Evolutionary conservation across 306 rosid genomes (phyloP).

Genomic region (Crotalaria pallida): DNA sequence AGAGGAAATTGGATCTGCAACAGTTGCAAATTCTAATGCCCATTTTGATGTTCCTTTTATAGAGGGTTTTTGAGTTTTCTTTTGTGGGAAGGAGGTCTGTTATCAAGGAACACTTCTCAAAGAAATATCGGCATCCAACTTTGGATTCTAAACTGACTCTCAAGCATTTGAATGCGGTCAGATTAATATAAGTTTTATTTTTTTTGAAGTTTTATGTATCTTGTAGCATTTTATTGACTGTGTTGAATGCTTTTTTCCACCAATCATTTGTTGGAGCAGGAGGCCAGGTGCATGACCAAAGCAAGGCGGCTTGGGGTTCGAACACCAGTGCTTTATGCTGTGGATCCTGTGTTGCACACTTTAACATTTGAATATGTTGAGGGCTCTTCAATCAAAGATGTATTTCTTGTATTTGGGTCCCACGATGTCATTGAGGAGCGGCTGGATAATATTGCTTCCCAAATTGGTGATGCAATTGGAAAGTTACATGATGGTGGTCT

Average conservation of each 20-base stretch:
- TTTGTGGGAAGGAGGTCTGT: constrained; percentile 75
- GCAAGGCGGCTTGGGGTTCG: too few species aligned
- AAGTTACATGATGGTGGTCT: too few species aligned
- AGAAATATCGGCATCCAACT: constrained; percentile 84
- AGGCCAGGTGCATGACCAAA: too few species aligned
- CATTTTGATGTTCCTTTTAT: constrained; percentile 1
- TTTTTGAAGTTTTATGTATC: not conserved
- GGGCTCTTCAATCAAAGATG: constrained; percentile 73
- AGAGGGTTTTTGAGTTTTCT: constrained; percentile 78
- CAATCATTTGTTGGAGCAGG: constrained; percentile 18
- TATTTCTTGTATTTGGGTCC: constrained; percentile 65
- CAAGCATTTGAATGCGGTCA: constrained; percentile 71
- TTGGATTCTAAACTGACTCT: constrained; percentile 82
- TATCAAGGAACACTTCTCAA: constrained; percentile 84
- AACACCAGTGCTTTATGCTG: too few species aligned
- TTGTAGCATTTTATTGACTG: not conserved
- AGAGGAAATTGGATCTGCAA: not conserved
- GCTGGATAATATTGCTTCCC: constrained; percentile 45
- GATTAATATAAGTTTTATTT: constrained; percentile 3
- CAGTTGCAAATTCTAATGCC: not conserved
- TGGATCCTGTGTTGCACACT: too few species aligned
- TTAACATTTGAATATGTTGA: too few species aligned
- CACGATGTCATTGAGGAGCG: constrained; percentile 33
- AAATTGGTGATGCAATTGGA: too few species aligned
- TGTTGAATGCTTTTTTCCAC: constrained; percentile 4